Base-by-base conservation (phyloP, 164 flowering plant species). In the Echeveria elegans region DNA sequence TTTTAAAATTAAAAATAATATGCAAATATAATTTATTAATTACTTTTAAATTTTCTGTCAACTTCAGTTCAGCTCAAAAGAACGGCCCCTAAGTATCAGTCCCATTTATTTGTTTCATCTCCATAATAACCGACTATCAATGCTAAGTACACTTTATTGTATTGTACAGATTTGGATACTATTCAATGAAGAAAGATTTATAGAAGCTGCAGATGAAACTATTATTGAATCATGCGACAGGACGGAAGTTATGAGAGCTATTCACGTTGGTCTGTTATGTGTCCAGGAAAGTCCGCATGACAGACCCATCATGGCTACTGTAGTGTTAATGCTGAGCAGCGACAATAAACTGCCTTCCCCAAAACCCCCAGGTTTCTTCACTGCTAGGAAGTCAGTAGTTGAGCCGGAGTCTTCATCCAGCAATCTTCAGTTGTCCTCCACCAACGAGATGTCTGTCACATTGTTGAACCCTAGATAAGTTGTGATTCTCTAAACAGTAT, bases 261-360 rank as follows among this genome's bases (percentile, higher is more conserved):
- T 74, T 24, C 77, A 77, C 16, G 66, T 77, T 14, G 78, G 76
- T 53, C 72, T 78, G 21, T 34, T 75, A 8, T 78, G 81, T n/a
- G 70, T 77, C 63, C 77, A 77, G 66, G 66, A 66, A 60, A 29
- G 19, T 16, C 70, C 74, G 6, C 76, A 74, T 0, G 77, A 77
- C 37, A 70, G 80, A 45, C 77, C 77, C 10, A 72, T 31, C 64
- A 77, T 77, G 76, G 47, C 73, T 6, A 36, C 38, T 14, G 74
- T 77, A 50, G 70, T 74, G 7, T 40, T 74, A 58, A 74, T 77
- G 80, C 48, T 77, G 74, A 65, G 62, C 32, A 71, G 80, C 36
- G 74, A 74, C 18, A 63, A 7, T 38, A 45, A 59, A 52, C 63
- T 77, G 65, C 72, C 74, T 1, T 47, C 68, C 37, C 77, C 80